Percentiles rank a stretch among this genome's conserved stretches.
These are phyloP conservation scores for Fraxinus ornus DNA, from an alignment of 305 asterid genomes.

Conservation along the genomic window DNA sequence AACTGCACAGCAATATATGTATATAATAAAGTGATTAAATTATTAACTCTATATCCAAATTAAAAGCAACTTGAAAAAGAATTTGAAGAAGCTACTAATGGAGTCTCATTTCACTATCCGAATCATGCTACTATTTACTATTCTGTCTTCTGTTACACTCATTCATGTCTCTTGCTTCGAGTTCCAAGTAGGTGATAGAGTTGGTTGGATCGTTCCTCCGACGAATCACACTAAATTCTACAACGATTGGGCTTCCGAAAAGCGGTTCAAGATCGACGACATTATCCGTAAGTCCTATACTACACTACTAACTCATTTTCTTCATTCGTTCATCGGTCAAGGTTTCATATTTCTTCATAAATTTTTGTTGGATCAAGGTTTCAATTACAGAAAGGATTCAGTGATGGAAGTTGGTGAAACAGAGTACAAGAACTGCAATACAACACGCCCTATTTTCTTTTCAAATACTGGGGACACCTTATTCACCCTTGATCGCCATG, in stretches of 20 bases:
- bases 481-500: slow-evolving; percentile 43
- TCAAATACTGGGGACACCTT: slow-evolving; percentile 58
- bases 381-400: slow-evolving; percentile 70
- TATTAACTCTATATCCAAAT: background rate
- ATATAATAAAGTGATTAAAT: background rate
- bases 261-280: slow-evolving; percentile 57
- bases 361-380: slow-evolving; percentile 35
- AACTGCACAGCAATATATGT: background rate
- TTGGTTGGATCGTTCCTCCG: slow-evolving; percentile 58
- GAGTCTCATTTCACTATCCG: background rate
- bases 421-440: slow-evolving; percentile 58
- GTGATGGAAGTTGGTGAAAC: slow-evolving; percentile 61
- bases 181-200: slow-evolving; percentile 48
- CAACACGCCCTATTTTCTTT: slow-evolving; percentile 53
- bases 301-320: no score
- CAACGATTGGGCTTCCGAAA: slow-evolving; percentile 59
- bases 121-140: slow-evolving; percentile 7
- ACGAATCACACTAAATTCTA: slow-evolving; percentile 34
- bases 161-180: slow-evolving; percentile 31
- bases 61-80: background rate
- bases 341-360: background rate
- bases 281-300: slow-evolving; percentile 45
- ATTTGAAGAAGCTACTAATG: background rate
- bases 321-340: background rate
- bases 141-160: slow-evolving; percentile 17